Conservation (phyloP, 2,329 filamentous ascomycete genomes). For the Colletotrichum truncatum region DNA sequence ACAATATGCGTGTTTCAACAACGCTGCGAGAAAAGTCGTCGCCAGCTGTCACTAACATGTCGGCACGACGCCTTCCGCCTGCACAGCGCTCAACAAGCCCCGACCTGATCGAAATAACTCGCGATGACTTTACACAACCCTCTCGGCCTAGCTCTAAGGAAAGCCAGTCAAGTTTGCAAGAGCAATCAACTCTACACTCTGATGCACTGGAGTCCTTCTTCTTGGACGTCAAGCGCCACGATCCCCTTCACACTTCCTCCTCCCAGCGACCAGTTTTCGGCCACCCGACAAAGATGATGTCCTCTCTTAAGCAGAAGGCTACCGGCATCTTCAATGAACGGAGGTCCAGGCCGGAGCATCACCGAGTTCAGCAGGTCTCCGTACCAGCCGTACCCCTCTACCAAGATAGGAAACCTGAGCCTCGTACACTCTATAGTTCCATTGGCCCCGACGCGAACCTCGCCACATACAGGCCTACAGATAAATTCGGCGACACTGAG, state of each 20-base stretch:
- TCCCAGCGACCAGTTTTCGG: conserved; percentile 42
- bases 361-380: conserved; percentile 58
- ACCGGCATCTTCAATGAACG: conserved; percentile 62
- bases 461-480: conserved; percentile 42
- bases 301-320: conserved; percentile 64
- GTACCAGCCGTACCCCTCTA: conserved; percentile 58
- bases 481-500: conserved; percentile 50
- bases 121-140: conserved; percentile 3
- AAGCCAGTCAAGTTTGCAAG: conserved; percentile 8
- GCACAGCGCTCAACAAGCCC: conserved; percentile 5
- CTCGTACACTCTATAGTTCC: conserved; percentile 59
- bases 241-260: conserved; percentile 30
- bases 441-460: conserved; percentile 38
- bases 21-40: conserved; percentile 1
- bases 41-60: background rate
- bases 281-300: conserved; percentile 53
- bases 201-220: conserved; percentile 30
- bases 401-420: conserved; percentile 56
- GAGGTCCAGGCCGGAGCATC: conserved; percentile 65
- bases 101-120: conserved; percentile 29
- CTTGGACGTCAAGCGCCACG: conserved; percentile 21
- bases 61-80: conserved; percentile 7
- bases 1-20: conserved; percentile 30
- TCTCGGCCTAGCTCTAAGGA: conserved; percentile 4
- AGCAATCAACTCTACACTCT: conserved; percentile 28